Conservation (phyloP, 163 green algal species). For the Scenedesmus sp. region DNA sequence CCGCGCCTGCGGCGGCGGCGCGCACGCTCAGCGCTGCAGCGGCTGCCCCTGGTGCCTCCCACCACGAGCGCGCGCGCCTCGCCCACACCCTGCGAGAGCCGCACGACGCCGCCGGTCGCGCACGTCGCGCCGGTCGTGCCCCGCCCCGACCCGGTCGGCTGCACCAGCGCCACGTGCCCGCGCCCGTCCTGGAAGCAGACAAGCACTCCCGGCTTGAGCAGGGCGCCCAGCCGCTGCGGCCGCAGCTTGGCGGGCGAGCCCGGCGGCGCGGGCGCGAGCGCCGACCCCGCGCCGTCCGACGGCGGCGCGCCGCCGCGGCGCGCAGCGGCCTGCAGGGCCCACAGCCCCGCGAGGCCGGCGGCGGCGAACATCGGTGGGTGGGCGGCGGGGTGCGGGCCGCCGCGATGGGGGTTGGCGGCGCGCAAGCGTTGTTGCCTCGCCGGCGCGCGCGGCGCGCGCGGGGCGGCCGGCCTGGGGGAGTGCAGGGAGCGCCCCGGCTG, state of each 20-base stretch:
- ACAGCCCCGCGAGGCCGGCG: neutral
- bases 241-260: conserved; percentile 6
- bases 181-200: conserved; percentile 34
- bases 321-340: neutral
- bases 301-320: no score
- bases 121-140: conserved; percentile 9
- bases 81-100: conserved; percentile 2
- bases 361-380: conserved; percentile 20
- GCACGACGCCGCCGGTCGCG: conserved; percentile 6
- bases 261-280: no score
- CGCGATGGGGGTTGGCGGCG: no score
- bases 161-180: conserved; percentile 14
- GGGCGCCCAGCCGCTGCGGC: neutral
- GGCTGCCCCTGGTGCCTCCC: neutral
- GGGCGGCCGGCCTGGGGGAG: no score
- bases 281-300: no score
- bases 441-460: no score
- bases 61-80: neutral
- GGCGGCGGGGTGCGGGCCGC: no score
- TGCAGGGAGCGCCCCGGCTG: no score
- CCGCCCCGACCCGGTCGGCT: conserved; percentile 15
- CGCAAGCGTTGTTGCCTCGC: no score
- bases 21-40: neutral
- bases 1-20: neutral
- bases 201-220: conserved; percentile 8